Evolutionary conservation across 2,329 filamentous ascomycete species (phyloP).

Genomic region (Aurifilum marmelostoma): DNA sequence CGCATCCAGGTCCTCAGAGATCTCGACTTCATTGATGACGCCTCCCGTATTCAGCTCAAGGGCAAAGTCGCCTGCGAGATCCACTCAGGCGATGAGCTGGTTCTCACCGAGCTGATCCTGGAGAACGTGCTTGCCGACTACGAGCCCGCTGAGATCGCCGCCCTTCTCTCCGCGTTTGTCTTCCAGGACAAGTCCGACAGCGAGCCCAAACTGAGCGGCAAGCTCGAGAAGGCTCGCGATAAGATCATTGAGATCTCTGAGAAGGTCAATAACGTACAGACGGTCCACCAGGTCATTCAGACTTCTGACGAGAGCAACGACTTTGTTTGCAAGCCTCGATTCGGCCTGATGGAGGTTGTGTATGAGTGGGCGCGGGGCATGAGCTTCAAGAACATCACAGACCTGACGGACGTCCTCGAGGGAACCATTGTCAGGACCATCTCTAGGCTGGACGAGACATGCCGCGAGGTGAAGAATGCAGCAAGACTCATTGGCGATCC

Average conservation of each 20-base stretch:
- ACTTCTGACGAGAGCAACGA: constrained; percentile 90
- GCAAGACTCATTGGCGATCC: constrained; percentile 95
- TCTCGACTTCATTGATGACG: constrained; percentile 86
- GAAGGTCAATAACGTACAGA: constrained; percentile 89
- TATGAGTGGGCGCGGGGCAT: constrained; percentile 98
- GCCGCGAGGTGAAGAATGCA: constrained; percentile 95
- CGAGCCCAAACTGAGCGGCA: constrained; percentile 78
- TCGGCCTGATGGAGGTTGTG: constrained; percentile 95
- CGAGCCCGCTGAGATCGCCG: constrained; percentile 95
- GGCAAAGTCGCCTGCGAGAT: constrained; percentile 99
- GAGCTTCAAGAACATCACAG: constrained; percentile 97
- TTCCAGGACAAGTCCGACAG: constrained; percentile 95
- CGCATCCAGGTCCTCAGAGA: constrained; percentile 90
- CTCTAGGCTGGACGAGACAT: constrained; percentile 91
- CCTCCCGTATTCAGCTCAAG: constrained; percentile 88
- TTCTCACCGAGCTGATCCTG: constrained; percentile 92
- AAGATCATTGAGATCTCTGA: constrained; percentile 90
- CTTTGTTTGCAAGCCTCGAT: constrained; percentile 83
- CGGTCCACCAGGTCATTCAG: constrained; percentile 87
- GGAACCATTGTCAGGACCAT: constrained; percentile 97
- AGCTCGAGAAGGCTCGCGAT: constrained; percentile 78
- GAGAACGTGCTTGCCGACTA: constrained; percentile 96
- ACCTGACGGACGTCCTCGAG: constrained; percentile 93
- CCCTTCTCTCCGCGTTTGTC: constrained; percentile 89
- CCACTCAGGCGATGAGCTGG: constrained; percentile 93